Evolutionary conservation across 345 rosid genomes (phyloP).

Genomic region (Euphorbia peplus): DNA sequence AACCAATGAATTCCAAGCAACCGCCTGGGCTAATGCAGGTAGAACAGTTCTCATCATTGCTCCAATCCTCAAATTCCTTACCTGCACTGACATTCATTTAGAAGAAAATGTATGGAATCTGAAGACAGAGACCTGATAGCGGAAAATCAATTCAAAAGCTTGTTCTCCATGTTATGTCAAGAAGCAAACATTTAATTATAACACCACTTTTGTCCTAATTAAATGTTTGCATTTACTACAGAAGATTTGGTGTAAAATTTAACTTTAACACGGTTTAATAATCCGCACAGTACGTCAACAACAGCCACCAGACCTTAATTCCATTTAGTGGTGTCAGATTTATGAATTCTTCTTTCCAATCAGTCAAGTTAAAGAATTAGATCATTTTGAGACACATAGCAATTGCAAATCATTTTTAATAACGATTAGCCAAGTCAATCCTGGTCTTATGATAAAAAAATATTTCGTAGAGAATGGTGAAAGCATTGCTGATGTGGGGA

Average conservation of each 20-base stretch:
- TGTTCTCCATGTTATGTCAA: neutral
- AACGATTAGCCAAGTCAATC: neutral
- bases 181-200: neutral
- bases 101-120: slow-evolving; percentile 9
- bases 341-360: neutral
- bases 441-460: neutral
- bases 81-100: slow-evolving; percentile 30
- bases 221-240: neutral
- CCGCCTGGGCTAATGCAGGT: slow-evolving; percentile 86
- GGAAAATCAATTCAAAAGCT: neutral
- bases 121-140: neutral
- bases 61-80: slow-evolving; percentile 84
- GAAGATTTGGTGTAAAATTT: neutral
- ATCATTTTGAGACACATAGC: neutral
- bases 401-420: neutral
- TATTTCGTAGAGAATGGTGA: neutral
- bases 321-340: neutral
- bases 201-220: no score
- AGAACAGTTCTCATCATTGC: slow-evolving; percentile 89
- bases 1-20: slow-evolving; percentile 54
- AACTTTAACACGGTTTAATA: neutral
- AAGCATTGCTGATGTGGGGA: neutral
- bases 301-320: neutral
- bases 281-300: neutral
- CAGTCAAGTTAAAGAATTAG: neutral